Base-by-base conservation (phyloP, 2,329 filamentous ascomycete genomes). In the Botrytis fabae region DNA sequence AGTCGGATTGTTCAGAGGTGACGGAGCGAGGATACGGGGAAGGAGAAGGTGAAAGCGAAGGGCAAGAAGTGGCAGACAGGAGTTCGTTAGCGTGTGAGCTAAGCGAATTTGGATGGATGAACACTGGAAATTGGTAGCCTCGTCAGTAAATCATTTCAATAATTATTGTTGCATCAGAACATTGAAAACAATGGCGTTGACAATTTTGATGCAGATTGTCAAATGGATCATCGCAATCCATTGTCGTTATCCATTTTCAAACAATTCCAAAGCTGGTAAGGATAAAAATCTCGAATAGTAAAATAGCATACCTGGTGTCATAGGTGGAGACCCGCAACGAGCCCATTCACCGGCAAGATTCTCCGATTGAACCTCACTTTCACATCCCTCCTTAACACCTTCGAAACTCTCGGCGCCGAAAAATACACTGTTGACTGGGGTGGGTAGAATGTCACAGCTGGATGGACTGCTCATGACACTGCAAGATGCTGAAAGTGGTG, bases 391-490 rank as follows among this genome's bases (percentile, higher is more conserved):
- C 86, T 95, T 94, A 77, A 90, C 85, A 42, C 86, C 88, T 76
- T 91, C 88, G 74, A 90, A 86, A 75, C 87, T 87, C 75, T 93
- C 91, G 59, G 93, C 85, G 6, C 89, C 87, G 57, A 93, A 93
- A 84, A 94, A 93, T 84, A 91, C 89, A 75, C 91, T 91, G 83
- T 93, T 93, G 81, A 95, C 86, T 3, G 94, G 94, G n/a, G 94
- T 97, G 76, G 92, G 91, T 73, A 97, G 83, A 76, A 94, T 85
- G 75, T 94, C 93, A 81, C 87, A 91, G 82, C 88, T 91, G 75
- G 92, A 92, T 69, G 95, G 94, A 86, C 94, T 97, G 85, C 93
- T 94, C 79, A 94, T 92, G 73, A 89, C 90, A 86, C 94, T 97
- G 77, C 92, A 92, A 44, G 93, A 92, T 4, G 92, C 91, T 38